Conservation (phyloP, 2,329 filamentous ascomycete genomes). For the Penicillium sp. region DNA sequence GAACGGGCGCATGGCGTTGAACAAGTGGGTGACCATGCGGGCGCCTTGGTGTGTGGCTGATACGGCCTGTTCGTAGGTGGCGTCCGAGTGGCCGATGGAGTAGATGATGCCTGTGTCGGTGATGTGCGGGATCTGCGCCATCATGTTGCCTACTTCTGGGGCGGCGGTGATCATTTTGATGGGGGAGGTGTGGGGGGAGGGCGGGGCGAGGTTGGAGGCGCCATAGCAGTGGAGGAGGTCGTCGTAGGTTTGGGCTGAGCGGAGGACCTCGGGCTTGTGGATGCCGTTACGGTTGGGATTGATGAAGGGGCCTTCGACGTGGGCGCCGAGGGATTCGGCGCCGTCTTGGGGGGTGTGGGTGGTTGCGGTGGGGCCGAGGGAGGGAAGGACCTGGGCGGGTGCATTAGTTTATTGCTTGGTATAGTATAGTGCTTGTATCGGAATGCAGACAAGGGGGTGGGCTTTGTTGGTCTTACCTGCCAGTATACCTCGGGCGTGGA, state of each 20-base stretch:
- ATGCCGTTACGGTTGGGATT: slow-evolving; percentile 82
- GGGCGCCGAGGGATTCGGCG: slow-evolving; percentile 84
- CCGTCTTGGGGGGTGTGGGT: slow-evolving; percentile 66
- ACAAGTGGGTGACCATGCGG: slow-evolving; percentile 89
- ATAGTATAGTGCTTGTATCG: neutral
- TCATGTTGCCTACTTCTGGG: slow-evolving; percentile 76
- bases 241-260: slow-evolving; percentile 62
- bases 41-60: slow-evolving; percentile 73
- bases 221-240: slow-evolving; percentile 65
- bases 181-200: slow-evolving; percentile 18
- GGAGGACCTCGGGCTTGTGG: slow-evolving; percentile 75
- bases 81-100: slow-evolving; percentile 84
- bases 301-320: slow-evolving; percentile 89
- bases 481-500: slow-evolving; percentile 81
- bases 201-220: slow-evolving; percentile 60
- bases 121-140: slow-evolving; percentile 68
- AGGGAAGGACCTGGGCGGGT: slow-evolving; percentile 64
- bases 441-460: no score
- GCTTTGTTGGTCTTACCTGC: slow-evolving; percentile 52
- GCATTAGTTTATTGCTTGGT: neutral
- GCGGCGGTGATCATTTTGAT: slow-evolving; percentile 86
- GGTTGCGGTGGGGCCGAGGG: slow-evolving; percentile 71
- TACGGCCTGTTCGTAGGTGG: slow-evolving; percentile 80
- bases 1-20: slow-evolving; percentile 90
- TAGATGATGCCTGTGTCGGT: slow-evolving; percentile 69